Conservation (phyloP, 345 rosid species). For the Eucalyptus tenuipes region DNA sequence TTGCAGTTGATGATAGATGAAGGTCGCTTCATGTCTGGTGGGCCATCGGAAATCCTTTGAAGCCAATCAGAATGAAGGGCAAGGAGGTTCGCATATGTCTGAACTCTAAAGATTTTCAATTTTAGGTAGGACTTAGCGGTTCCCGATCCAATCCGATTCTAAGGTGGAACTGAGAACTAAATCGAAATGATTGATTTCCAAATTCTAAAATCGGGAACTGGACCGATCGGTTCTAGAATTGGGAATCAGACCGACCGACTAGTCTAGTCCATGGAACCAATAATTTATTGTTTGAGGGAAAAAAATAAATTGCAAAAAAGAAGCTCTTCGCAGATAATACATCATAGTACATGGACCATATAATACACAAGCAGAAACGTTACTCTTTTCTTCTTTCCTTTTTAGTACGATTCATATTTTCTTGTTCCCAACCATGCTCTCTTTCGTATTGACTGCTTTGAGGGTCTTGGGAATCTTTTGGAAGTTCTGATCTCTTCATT, state of each 20-base stretch:
- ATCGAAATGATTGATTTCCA: accelerated
- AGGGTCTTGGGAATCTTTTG: background rate
- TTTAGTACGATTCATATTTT: background rate
- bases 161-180: too few relatives aligned
- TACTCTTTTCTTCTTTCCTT: background rate
- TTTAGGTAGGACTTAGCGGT: too few relatives aligned
- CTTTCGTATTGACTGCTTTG: background rate
- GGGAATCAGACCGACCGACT: accelerated
- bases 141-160: too few relatives aligned
- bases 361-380: background rate
- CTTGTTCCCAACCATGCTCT: background rate
- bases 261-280: accelerated
- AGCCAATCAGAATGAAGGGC: background rate
- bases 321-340: background rate
- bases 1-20: background rate
- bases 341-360: background rate
- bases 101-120: background rate
- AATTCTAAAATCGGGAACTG: accelerated
- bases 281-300: too few relatives aligned
- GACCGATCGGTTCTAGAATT: accelerated
- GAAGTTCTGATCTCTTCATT: background rate
- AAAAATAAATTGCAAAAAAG: too few relatives aligned
- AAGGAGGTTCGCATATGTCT: background rate
- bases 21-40: background rate
- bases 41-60: background rate